Evolutionary conservation across 2,329 filamentous ascomycete species (phyloP), one percentile per base, ranked within the genome.

Genomic region (Trichoderma sp.): DNA sequence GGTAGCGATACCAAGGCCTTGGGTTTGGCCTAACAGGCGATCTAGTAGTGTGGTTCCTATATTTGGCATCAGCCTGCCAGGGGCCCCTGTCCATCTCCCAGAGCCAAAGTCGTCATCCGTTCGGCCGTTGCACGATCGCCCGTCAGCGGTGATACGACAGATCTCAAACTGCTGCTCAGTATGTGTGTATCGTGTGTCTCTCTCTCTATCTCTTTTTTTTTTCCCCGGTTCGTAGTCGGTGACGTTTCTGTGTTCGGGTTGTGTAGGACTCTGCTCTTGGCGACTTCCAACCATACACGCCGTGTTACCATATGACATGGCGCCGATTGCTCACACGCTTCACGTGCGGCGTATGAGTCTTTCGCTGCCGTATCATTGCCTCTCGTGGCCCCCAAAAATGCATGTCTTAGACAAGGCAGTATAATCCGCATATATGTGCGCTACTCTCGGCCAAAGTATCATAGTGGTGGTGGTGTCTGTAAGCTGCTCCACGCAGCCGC

Each of bases 1-100:
- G 68, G 68, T 67, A 69, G 68, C 59, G 63, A 56, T 69, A 69
- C 68, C 68, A 67, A 69, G 68, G 63, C 68, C 63, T 51, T 69
- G 68, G 68, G 56, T 66, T 69, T 30, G 54, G 14, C 49, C 68
- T 54, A 67, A 49, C 46, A 60, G 39, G 21, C 64, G 63, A 67
- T 67, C 64, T 67, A 54, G 55, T 46, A 54, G 64, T 54, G 68
- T 51, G 68, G 63, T 69, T 69, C 68, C 68, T 69, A 69, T 67
- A 67, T 67, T 69, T 69, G 68, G 68, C 37, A 69, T 49, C 55
- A 59, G 49, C 24, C 39, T 59, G 49, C 34, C 63, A 52, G 59
- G 59, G 59, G 51, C 6, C 66, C 59, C 52, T 59, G 52, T 55
- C 34, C 58, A 24, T 49, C 59, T 51, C 39, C n/a, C 14, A 37